Evolutionary conservation across 441 rosid genomes (phyloP), one percentile per base, ranked within the genome.

Genomic region (Corymbia citriodora): DNA sequence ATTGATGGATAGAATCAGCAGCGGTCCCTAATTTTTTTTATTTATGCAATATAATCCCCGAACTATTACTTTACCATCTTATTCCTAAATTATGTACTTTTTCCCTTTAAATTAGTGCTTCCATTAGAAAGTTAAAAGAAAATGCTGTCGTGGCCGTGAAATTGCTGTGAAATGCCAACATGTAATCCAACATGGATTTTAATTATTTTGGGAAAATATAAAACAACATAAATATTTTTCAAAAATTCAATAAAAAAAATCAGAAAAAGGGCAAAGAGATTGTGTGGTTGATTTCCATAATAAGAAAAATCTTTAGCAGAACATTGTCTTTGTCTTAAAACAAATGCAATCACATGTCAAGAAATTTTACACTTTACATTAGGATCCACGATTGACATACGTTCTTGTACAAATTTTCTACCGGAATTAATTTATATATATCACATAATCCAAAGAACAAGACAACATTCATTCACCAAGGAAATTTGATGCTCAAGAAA

Each of bases 351-450:
- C 72, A 29, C 10, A n/a, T n/a, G 7, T n/a, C 10, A 65, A n/a
- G 40, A 65, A n/a, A 14, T n/a, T 65, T 65, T 7, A 15, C 21
- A n/a, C 8, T 36, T 65, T 36, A 31, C 19, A 4, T 31, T 4
- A n/a, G 40, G 74, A 16, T 0, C 40, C 40, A 63, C 4, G 9
- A 7, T 23, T 29, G 1, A 13, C 33, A 6, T 5, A 3, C 3
- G 9, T 14, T 29, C 33, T 29, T 9, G 1, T 63, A 14, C 2
- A 63, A 29, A 63, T 13, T 63, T 63, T 63, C 0, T 14, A 29
- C 18, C n/a, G 70, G 7, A 14, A 63, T 29, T 63, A 63, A 29
- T 63, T 63, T 63, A 14, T 29, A 13, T 13, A 3, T 63, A 29
- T n/a, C 70, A 1, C 33, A n/a, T 13, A 17, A 1, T 29, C 33